A percentile compares a stretch with the other conserved stretches of the same genome.
Conservation (phyloP, 2,329 filamentous ascomycete genomes). For the Ceratocystis colombiana region DNA sequence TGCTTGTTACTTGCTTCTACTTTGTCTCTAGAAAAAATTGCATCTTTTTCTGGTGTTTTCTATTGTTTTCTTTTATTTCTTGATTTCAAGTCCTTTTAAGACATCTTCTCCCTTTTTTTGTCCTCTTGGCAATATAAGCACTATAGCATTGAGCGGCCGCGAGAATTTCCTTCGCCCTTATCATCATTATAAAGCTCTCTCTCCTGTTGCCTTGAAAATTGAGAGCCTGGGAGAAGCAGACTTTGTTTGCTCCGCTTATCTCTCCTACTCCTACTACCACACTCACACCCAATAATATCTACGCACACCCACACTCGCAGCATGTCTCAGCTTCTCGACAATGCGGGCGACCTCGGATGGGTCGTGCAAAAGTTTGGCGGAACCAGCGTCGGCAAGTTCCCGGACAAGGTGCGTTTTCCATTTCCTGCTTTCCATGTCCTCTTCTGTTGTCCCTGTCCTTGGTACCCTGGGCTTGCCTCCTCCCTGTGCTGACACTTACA, state of each 20-base stretch:
- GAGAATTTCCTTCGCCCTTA: not conserved
- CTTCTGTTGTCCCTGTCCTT: not conserved
- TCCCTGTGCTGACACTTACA: not conserved
- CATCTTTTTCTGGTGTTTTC: no score
- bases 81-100: not conserved
- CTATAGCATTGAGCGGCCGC: no score
- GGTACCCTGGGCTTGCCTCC: no score
- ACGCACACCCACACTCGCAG: not conserved
- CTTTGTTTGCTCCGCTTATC: no score
- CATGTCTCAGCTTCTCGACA: slow-evolving; percentile 28
- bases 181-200: not conserved
- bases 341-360: slow-evolving; percentile 49
- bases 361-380: slow-evolving; percentile 92
- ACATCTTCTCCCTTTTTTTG: not conserved
- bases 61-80: no score
- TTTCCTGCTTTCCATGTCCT: not conserved
- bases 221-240: no score
- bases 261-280: not conserved
- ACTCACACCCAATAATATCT: not conserved
- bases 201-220: no score
- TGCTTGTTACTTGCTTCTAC: no score
- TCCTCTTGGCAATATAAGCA: not conserved
- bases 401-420: slow-evolving; percentile 47
- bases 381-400: slow-evolving; percentile 91
- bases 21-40: no score